Evolutionary conservation across 257 asterid species (phyloP), one percentile per base, ranked within the genome.

Genomic region (Forsythia suspensa): DNA sequence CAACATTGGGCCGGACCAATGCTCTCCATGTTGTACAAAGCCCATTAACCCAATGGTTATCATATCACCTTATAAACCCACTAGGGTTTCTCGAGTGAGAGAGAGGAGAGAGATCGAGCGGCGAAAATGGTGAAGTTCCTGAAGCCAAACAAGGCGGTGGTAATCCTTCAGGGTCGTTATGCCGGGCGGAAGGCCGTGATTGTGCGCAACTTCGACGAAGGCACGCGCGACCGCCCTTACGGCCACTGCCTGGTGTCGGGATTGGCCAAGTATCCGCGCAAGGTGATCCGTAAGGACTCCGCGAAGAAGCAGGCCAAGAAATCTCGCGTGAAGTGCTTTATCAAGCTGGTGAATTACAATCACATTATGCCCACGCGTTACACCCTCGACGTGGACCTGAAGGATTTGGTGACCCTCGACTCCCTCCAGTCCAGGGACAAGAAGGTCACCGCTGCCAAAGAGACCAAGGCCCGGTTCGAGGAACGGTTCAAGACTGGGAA

Each of bases 71-170:
- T 57, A n/a, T 57, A 57, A 57, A 6, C 10, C n/a, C 12, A n/a
- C 66, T 57, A 57, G 66, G 66, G 66, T 57, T 57, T 57, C 66
- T 57, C 34, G 11, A 6, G 8, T 20, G 66, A 7, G 66, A n/a
- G 66, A n/a, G 66, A 20, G 24, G 11, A 20, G 36, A 57, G 66
- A 6, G 29, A 2, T 0, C 1, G 66, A n/a, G 66, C 36, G 66
- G 66, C 66, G 66, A 57, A 57, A n/a, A 57, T 57, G 66, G 66
- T 57, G 10, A 57, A 57, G 66, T 57, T 57, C 66, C 66, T 57
- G 66, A 57, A 57, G 36, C 66, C 36, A 57, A 57, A 57, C 66
- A 57, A 57, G 66, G 66, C 66, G 4, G 66, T 57, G 66, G 29
- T 57, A 11, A 57, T 57, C 66, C 66, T 57, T 1, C 66, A 57